Evolutionary conservation across 306 rosid species (phyloP), one percentile per base, ranked within the genome.

Genomic region (Glycine soja): DNA sequence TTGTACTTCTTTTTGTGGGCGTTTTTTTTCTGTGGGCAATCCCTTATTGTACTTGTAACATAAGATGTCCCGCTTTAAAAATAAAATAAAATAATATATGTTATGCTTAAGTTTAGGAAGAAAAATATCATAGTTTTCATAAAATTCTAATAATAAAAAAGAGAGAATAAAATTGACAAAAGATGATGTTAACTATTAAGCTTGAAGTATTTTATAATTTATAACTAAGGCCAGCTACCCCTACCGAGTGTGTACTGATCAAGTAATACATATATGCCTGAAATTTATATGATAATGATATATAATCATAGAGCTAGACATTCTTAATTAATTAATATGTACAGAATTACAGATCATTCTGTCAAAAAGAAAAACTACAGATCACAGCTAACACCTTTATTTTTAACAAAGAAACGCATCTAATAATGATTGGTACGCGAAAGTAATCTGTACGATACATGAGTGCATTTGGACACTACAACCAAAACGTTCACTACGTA

Each of bases 351-450:
- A 24, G 30, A 24, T 0, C 30, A 24, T 24, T 24, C 30, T 24
- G 1, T 24, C 30, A 24, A 24, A 24, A 24, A n/a, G n/a, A 24
- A 24, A 24, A 24, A 24, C 30, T 24, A 24, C 30, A 45, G 24
- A 69, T 45, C 38, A 46, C 40, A 45, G 32, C 14, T n/a, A 36
- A 40, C 50, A 40, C 40, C 54, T 68, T 68, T 68, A 68, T 45
- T 68, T 69, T 69, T 30, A 38, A 42, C 56, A 18, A 46, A 47
- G 57, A 47, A 47, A 48, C 43, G 58, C 53, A 70, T 70, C 10
- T 70, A 47, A 46, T 70, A 46, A 46, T 70, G 74, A 46, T 70
- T 70, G 40, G 42, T 70, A 24, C 57, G 18, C 58, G 57, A 70
- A 70, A 18, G 74, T 6, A 47, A 47, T 47, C 40, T 70, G 75